Conservation (phyloP, 805 yeast genomes). For the Nakazawaea wickerhamii region DNA sequence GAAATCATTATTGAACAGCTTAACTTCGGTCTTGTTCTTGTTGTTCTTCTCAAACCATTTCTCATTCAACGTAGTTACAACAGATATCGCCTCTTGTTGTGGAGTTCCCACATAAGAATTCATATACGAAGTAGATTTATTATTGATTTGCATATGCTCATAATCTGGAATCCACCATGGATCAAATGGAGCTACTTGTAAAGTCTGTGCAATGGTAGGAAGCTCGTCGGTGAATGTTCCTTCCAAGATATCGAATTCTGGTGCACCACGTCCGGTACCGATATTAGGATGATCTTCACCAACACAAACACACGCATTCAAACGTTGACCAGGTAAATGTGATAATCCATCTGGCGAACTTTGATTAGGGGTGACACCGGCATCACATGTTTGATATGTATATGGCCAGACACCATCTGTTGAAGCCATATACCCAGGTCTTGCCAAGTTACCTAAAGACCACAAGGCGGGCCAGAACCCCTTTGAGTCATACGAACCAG, state of each 20-base stretch:
- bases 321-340: conserved; percentile 69
- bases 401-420: conserved; percentile 91
- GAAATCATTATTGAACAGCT: conserved; percentile 16
- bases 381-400: conserved; percentile 71
- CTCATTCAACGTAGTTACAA: conserved; percentile 29
- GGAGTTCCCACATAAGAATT: conserved; percentile 34
- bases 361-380: conserved; percentile 85
- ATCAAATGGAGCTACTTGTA: conserved; percentile 40
- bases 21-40: conserved; percentile 5
- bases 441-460: conserved; percentile 80
- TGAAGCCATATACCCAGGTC: conserved; percentile 75
- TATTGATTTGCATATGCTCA: conserved; percentile 26
- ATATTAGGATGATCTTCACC: conserved; percentile 76
- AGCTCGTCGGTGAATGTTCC: conserved; percentile 30
- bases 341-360: conserved; percentile 76
- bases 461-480: conserved; percentile 92
- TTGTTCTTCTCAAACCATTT: conserved; percentile 30
- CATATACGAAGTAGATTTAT: conserved; percentile 28
- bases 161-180: conserved; percentile 39
- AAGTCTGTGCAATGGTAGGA: conserved; percentile 29
- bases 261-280: conserved; percentile 82
- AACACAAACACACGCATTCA: conserved; percentile 66
- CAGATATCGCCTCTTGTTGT: conserved; percentile 35
- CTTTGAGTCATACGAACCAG: conserved; percentile 61
- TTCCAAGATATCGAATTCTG: conserved; percentile 83